phyloP scores from a whole-genome alignment of 208 protist species.

The Leishmania guyanensis region DNA sequence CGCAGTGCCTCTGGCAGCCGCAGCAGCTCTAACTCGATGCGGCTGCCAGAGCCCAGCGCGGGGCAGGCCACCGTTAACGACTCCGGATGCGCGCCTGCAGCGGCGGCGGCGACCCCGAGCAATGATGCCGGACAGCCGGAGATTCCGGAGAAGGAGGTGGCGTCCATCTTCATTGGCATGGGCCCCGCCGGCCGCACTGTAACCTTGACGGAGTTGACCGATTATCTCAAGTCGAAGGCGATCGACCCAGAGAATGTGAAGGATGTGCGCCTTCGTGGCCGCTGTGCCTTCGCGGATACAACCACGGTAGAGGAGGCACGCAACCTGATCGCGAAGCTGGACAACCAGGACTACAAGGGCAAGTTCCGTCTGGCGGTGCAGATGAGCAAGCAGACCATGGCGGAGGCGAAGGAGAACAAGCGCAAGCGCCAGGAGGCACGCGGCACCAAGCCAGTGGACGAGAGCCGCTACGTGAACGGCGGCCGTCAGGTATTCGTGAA shows the following conservation, averaged over 20 bases:
- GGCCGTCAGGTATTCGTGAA: slow-evolving; percentile 54
- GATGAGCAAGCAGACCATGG: slow-evolving; percentile 43
- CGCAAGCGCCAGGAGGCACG: slow-evolving; percentile 23
- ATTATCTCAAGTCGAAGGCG: slow-evolving; percentile 37
- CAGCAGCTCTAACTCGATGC: slow-evolving; percentile 42
- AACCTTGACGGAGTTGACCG: slow-evolving; percentile 23
- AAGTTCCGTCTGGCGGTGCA: slow-evolving; percentile 60
- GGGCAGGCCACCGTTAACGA: neutral
- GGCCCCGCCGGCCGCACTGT: slow-evolving; percentile 48
- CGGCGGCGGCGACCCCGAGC: neutral
- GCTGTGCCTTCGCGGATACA: slow-evolving; percentile 78
- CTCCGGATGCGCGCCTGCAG: neutral
- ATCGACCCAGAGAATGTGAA: slow-evolving; percentile 15
- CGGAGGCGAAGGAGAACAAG: slow-evolving; percentile 24
- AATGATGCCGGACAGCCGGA: neutral
- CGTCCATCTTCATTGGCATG: slow-evolving; percentile 72
- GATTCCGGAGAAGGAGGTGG: slow-evolving; percentile 13
- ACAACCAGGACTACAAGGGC: slow-evolving; percentile 48
- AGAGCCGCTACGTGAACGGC: slow-evolving; percentile 2
- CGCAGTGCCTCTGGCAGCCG: slow-evolving; percentile 11
- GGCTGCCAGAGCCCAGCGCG: slow-evolving; percentile 20
- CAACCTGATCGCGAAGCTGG: slow-evolving; percentile 46
- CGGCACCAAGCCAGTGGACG: neutral
- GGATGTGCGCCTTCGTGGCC: slow-evolving; percentile 65
- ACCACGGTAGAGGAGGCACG: slow-evolving; percentile 41